phyloP scores from a whole-genome alignment of 2,329 filamentous ascomycete species.

The Sarocladium oryzae region DNA sequence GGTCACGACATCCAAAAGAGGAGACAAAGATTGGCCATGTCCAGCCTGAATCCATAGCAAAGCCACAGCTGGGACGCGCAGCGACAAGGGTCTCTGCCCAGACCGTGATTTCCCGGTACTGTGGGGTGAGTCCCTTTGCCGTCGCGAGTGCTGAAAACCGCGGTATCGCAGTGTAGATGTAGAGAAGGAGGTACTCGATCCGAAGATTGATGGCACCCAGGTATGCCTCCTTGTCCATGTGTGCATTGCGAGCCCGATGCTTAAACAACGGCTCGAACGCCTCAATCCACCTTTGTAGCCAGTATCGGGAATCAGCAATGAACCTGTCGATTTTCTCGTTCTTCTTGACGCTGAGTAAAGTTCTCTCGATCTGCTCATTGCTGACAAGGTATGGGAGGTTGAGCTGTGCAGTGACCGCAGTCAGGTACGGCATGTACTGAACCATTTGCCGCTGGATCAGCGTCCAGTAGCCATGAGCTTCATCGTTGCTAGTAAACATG shows the following conservation, averaged over 20 bases:
- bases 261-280: slow-evolving; percentile 32
- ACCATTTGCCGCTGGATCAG: slow-evolving; percentile 31
- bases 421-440: slow-evolving; percentile 28
- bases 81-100: slow-evolving; percentile 31
- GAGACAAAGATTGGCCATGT: slow-evolving; percentile 38
- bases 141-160: slow-evolving; percentile 29
- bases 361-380: slow-evolving; percentile 22
- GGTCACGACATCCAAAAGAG: slow-evolving; percentile 34
- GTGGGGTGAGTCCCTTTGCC: slow-evolving; percentile 31
- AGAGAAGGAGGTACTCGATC: slow-evolving; percentile 35
- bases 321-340: slow-evolving; percentile 25
- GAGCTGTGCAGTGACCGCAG: slow-evolving; percentile 24
- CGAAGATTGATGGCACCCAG: slow-evolving; percentile 33
- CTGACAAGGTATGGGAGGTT: slow-evolving; percentile 20
- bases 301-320: slow-evolving; percentile 28
- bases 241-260: slow-evolving; percentile 17
- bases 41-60: slow-evolving; percentile 40
- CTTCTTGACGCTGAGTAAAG: slow-evolving; percentile 23
- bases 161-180: slow-evolving; percentile 31
- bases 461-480: slow-evolving; percentile 31
- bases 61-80: slow-evolving; percentile 29
- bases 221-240: slow-evolving; percentile 20
- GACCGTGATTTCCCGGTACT: slow-evolving; percentile 34
- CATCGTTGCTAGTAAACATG: slow-evolving; percentile 24
- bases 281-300: slow-evolving; percentile 32